These are phyloP conservation scores for Drechslerella dactyloides DNA, from an alignment of 2,329 filamentous ascomycete species.

Conservation along the genomic window DNA sequence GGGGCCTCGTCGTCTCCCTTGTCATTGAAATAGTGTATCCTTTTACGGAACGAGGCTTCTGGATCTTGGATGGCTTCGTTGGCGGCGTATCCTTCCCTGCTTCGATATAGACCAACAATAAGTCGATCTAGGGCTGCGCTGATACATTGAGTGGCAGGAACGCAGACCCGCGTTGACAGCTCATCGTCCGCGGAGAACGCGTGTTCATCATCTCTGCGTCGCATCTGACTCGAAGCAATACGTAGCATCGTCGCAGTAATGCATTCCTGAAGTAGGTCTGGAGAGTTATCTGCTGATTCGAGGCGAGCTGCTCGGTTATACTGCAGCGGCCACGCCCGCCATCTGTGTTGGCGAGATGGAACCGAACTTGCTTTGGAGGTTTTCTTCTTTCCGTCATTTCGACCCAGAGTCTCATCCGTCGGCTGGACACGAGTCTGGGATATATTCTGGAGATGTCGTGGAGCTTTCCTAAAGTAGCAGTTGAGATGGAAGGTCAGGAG, in stretches of 20 bases:
- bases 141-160: conserved; percentile 22
- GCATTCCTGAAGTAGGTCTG: conserved; percentile 21
- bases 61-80: conserved; percentile 25
- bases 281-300: conserved; percentile 19
- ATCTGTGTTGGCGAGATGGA: conserved; percentile 24
- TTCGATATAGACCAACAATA: conserved; percentile 40
- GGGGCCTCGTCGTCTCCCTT: neutral
- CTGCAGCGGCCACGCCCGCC: conserved; percentile 45
- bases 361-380: conserved; percentile 1
- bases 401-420: neutral
- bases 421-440: neutral
- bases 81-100: conserved; percentile 40
- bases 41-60: conserved; percentile 25
- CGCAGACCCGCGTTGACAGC: conserved; percentile 13
- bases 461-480: conserved; percentile 8
- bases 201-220: neutral
- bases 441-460: neutral
- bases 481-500: conserved; percentile 37
- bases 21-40: conserved; percentile 18
- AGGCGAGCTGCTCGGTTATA: conserved; percentile 19
- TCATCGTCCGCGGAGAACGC: conserved; percentile 39
- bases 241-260: conserved; percentile 31
- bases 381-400: neutral
- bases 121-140: conserved; percentile 20
- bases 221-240: conserved; percentile 29